Base-by-base conservation (phyloP, 306 rosid species). In the Vigna unguiculata region DNA sequence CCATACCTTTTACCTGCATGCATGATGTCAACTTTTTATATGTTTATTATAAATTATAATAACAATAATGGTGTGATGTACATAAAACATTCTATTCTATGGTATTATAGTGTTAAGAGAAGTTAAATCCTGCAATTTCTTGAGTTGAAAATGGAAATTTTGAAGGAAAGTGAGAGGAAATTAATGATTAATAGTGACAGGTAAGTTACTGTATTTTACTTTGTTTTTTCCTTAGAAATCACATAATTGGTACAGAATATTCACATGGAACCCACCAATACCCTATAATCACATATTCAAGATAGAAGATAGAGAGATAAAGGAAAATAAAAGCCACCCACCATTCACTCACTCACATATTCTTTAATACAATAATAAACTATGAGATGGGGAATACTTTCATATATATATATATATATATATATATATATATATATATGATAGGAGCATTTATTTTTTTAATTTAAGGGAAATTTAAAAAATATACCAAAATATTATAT, bases 231-330 rank as follows among this genome's bases (percentile, higher is more conserved):
- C 3, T 13, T 45, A 16, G 13, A 52, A 2, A 13, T 54, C 14
- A 48, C 34, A 59, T 74, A 17, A 55, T 77, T 41, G 59, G 2
- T 21, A 60, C 8, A 10, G 69, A 81, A 84, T 80, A 85, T 81
- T 81, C 83, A 78, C 76, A 57, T 78, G 84, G 68, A 81, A 64
- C 81, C 81, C 79, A 82, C 83, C 69, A 47, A 28, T 25, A 47
- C 38, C 67, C 48, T 47, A 57, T 12, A 9, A 3, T 24, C 63
- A 57, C 65, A 69, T 61, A 49, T 30, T 60, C 19, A 72, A 60
- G 82, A 67, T 72, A 22, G 66, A 53, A 60, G 80, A 67, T 72
- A 22, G 66, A 53, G 55, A 3, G 73, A 80, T 72, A 80, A 45
- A 77, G 75, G 14, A 66, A 40, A 40, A 34, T 30, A 66, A 59